Conservation (phyloP, 768 basidiomycete species). For the Tulasnella sp. region DNA sequence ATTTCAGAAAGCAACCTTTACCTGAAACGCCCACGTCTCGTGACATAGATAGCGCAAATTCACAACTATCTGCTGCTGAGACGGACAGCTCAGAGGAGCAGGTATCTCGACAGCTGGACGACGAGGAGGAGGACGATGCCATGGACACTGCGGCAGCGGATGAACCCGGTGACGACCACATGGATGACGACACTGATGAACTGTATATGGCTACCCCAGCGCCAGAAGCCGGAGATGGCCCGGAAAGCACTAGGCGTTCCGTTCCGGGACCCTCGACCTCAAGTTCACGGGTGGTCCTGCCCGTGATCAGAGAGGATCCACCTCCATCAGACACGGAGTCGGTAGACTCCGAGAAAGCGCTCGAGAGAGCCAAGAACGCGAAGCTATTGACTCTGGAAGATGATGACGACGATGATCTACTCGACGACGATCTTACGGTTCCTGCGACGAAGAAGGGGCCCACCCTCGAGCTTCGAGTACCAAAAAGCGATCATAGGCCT, state of each 20-base stretch:
- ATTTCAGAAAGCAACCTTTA: background rate
- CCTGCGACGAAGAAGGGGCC: background rate
- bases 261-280: background rate
- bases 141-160: background rate
- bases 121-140: background rate
- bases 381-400: constrained; percentile 5
- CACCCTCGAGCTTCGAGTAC: background rate
- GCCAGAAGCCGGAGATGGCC: background rate
- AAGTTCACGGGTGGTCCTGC: background rate
- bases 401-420: constrained; percentile 13
- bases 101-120: background rate
- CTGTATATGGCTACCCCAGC: background rate
- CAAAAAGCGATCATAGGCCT: background rate
- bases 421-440: constrained; percentile 5
- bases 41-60: background rate
- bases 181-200: background rate
- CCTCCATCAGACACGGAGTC: constrained; percentile 15
- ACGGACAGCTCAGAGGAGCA: constrained; percentile 13
- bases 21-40: background rate
- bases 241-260: background rate
- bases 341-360: constrained; percentile 17
- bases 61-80: background rate
- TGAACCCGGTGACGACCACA: background rate
- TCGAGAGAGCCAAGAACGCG: background rate
- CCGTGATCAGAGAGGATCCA: background rate